Percentiles rank a stretch among this genome's conserved stretches.
phyloP scores from a whole-genome alignment of 192 early-diverging fungal species.

The Entomortierella chlamydospora region DNA sequence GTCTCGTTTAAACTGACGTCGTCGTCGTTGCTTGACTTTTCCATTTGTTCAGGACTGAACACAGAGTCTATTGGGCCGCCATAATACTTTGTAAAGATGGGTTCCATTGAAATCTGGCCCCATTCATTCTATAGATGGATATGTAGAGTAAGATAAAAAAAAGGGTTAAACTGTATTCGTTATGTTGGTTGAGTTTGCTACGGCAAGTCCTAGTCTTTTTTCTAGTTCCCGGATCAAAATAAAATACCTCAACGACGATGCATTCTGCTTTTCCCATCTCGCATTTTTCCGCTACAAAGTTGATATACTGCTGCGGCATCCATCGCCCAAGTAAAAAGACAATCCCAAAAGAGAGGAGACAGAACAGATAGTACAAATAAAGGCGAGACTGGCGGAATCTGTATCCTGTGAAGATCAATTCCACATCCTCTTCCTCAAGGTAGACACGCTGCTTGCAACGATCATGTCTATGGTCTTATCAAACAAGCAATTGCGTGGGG shows the following conservation, averaged over 20 bases:
- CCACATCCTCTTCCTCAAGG: constrained; percentile 79
- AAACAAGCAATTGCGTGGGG: no score
- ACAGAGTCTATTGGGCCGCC: constrained; percentile 76
- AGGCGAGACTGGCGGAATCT: constrained; percentile 57
- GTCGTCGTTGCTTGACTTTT: constrained; percentile 16
- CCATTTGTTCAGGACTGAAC: constrained; percentile 66
- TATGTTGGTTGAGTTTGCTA: no score
- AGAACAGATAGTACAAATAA: constrained; percentile 73
- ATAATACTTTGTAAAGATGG: constrained; percentile 68
- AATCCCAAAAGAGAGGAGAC: constrained; percentile 75
- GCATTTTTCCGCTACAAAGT: constrained; percentile 71
- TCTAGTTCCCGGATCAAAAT: no score
- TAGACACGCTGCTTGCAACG: constrained; percentile 58
- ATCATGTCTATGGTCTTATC: constrained; percentile 33
- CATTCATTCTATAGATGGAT: constrained; percentile 69
- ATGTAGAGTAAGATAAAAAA: no score
- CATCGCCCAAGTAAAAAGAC: constrained; percentile 86
- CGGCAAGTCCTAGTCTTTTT: neutral
- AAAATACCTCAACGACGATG: constrained; percentile 68
- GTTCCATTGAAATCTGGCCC: constrained; percentile 65
- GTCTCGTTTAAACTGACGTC: constrained; percentile 45
- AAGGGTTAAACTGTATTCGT: no score
- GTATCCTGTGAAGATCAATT: constrained; percentile 75
- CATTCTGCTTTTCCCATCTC: constrained; percentile 81
- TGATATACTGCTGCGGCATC: constrained; percentile 82